phyloP scores from a whole-genome alignment of 331 rosid species.

The Malus hybrid region DNA sequence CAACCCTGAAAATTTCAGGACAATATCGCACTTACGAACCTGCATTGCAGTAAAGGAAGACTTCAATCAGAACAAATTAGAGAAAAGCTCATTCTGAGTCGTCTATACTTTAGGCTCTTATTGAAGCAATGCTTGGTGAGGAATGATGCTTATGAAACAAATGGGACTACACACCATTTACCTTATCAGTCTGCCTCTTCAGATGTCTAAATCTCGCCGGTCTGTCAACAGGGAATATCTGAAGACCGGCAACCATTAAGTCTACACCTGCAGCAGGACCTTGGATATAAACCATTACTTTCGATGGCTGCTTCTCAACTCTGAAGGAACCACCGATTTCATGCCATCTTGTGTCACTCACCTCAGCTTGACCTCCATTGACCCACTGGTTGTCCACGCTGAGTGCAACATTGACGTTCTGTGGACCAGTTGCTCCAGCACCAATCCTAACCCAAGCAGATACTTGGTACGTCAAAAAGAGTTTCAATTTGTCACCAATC shows the following conservation, averaged over 20 bases:
- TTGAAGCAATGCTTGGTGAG: neutral
- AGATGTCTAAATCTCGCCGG: constrained; percentile 61
- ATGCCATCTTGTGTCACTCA: constrained; percentile 59
- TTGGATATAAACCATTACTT: constrained; percentile 78
- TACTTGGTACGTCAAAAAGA: constrained; percentile 80
- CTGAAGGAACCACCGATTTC: constrained; percentile 95
- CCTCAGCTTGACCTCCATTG: constrained; percentile 75
- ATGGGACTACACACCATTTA: constrained; percentile 22
- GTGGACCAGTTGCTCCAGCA: constrained; percentile 63
- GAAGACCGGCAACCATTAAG: constrained; percentile 89
- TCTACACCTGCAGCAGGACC: constrained; percentile 85
- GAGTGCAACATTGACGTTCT: constrained; percentile 62
- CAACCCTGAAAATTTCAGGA: constrained; percentile 62
- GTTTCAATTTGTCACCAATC: constrained; percentile 72
- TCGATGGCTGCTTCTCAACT: constrained; percentile 80
- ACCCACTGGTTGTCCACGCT: constrained; percentile 89
- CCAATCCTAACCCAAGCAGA: constrained; percentile 88
- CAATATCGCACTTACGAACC: constrained; percentile 79
- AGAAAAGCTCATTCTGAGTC: neutral
- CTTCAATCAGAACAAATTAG: neutral
- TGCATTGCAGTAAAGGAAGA: constrained; percentile 26
- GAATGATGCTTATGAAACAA: neutral
- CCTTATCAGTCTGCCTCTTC: constrained; percentile 69
- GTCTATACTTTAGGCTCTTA: neutral
- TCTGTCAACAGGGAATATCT: constrained; percentile 81